Conservation (phyloP, 192 early-diverging fungal genomes). For the Cetraspora pellucida region DNA sequence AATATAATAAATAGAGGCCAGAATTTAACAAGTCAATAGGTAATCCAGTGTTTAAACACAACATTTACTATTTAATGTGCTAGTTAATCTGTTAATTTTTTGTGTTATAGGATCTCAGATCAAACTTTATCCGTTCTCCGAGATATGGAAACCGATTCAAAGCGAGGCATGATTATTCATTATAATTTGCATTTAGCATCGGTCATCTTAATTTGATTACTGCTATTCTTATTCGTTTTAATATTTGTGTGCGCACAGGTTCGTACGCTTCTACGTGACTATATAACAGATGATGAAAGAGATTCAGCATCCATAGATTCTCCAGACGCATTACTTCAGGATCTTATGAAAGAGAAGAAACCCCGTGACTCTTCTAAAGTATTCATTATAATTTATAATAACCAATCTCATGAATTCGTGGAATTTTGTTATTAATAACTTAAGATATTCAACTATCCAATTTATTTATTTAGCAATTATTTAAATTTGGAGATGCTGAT, state of each 20-base stretch:
- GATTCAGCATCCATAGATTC: conserved; percentile 19
- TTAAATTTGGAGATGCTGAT: conserved; percentile 41
- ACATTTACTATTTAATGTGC: no score
- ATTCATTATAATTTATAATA: conserved; percentile 6
- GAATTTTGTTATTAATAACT: no score
- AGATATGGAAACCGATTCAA: conserved; percentile 49
- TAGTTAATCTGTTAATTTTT: no score
- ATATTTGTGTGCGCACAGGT: conserved; percentile 28
- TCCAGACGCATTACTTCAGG: conserved; percentile 38
- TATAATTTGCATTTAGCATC: neutral
- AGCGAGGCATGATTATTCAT: conserved; percentile 38
- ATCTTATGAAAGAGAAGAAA: conserved; percentile 28
- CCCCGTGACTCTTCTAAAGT: conserved; percentile 18
- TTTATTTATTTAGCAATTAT: conserved; percentile 36
- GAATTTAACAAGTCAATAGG: neutral
- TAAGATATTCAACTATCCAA: no score
- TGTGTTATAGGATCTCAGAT: conserved; percentile 20
- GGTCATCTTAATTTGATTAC: no score
- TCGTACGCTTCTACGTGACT: conserved; percentile 47
- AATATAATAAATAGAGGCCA: conserved; percentile 28
- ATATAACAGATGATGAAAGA: conserved; percentile 48
- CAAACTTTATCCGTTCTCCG: conserved; percentile 42
- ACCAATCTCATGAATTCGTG: neutral
- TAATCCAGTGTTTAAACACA: neutral
- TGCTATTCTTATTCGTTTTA: no score